Conservation (phyloP, 208 protist genomes). For the Trichomonas tenax region DNA sequence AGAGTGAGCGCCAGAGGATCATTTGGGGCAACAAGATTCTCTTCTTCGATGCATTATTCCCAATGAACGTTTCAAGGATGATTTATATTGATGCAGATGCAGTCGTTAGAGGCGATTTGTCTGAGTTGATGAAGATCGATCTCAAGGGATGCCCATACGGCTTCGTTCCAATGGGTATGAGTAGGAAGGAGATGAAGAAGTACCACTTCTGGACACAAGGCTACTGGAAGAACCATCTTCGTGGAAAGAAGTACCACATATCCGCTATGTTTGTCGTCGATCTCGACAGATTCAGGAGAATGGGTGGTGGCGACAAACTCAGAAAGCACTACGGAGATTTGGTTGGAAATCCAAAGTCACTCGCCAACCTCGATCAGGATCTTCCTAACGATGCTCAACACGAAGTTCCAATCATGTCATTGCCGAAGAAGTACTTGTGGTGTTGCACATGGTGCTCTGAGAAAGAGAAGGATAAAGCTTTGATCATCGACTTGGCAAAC, state of each 20-base stretch:
- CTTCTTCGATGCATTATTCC: slow-evolving; percentile 97
- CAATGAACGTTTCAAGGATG: slow-evolving; percentile 71
- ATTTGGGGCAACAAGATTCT: slow-evolving; percentile 98
- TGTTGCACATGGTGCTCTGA: slow-evolving; percentile 47
- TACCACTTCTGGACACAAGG: slow-evolving; percentile 49
- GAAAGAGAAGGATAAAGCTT: slow-evolving; percentile 29
- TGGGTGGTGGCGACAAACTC: slow-evolving; percentile 36
- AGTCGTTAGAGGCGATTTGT: slow-evolving; percentile 57
- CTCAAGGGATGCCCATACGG: slow-evolving; percentile 65
- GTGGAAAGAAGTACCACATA: slow-evolving; percentile 43
- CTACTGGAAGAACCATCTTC: slow-evolving; percentile 32
- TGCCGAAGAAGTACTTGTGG: slow-evolving; percentile 52
- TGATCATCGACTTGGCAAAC: slow-evolving; percentile 53
- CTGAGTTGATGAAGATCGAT: slow-evolving; percentile 86
- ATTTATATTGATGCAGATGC: slow-evolving; percentile 97
- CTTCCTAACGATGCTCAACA: slow-evolving; percentile 48
- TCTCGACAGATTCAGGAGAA: slow-evolving; percentile 36
- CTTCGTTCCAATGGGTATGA: slow-evolving; percentile 88
- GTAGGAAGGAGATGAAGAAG: slow-evolving; percentile 63
- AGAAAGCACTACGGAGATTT: slow-evolving; percentile 41
- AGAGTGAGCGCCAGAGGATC: slow-evolving; percentile 84
- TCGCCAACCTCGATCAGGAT: slow-evolving; percentile 39
- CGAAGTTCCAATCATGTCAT: slow-evolving; percentile 41
- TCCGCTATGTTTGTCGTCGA: slow-evolving; percentile 49
- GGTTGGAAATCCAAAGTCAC: slow-evolving; percentile 39